Evolutionary conservation across 805 yeast genomes (phyloP).

Genomic region (Blastobotrys chiropterorum): DNA sequence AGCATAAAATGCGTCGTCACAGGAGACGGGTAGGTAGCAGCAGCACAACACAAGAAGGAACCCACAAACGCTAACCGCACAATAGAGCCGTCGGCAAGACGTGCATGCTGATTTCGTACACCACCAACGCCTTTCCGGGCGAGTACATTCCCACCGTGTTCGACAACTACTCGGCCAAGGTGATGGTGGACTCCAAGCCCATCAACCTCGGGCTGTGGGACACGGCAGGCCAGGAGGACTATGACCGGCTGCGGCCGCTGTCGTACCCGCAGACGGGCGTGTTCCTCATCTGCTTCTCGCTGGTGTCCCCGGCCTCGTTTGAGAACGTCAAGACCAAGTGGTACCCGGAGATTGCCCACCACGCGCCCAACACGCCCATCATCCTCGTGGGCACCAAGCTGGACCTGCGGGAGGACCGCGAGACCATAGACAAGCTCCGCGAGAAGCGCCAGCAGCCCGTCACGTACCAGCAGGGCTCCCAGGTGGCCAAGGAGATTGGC

Average conservation of each 20-base stretch:
- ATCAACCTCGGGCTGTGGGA: conserved; percentile 89
- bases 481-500: conserved; percentile 63
- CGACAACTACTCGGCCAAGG: conserved; percentile 84
- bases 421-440: conserved; percentile 54
- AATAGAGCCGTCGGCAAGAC: conserved; percentile 88
- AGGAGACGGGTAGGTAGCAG: conserved; percentile 64
- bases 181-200: conserved; percentile 74
- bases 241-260: conserved; percentile 81
- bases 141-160: conserved; percentile 94
- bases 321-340: conserved; percentile 75
- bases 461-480: conserved; percentile 52
- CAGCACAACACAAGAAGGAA: too few relatives aligned
- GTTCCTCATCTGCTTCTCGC: conserved; percentile 78
- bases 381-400: conserved; percentile 83
- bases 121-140: conserved; percentile 87
- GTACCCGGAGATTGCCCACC: conserved; percentile 84
- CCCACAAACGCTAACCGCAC: conserved; percentile 11
- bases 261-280: conserved; percentile 91
- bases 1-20: conserved; percentile 88
- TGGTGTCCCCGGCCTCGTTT: conserved; percentile 73
- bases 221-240: conserved; percentile 93
- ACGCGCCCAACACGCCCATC: conserved; percentile 63
- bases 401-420: conserved; percentile 78
- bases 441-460: conserved; percentile 61
- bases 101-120: conserved; percentile 78